These are phyloP conservation scores for Lodderomyces jiufengensis DNA, from an alignment of 1,139 yeast species.

Conservation along the genomic window DNA sequence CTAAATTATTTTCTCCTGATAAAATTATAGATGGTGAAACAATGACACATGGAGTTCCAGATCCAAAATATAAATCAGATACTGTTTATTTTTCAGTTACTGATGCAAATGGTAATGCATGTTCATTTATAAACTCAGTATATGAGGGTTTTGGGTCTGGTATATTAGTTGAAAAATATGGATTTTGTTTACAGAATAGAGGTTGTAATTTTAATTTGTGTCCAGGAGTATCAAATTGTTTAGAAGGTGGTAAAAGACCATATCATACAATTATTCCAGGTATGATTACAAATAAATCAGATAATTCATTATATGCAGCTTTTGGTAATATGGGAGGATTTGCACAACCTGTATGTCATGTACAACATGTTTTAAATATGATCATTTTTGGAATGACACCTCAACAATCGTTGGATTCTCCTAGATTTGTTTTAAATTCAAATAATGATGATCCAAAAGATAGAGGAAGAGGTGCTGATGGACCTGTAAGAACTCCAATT, in stretches of 20 bases:
- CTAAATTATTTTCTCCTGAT: conserved; percentile 40
- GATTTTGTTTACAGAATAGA: conserved; percentile 72
- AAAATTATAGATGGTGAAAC: conserved; percentile 41
- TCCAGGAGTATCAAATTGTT: conserved; percentile 53
- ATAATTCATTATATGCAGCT: conserved; percentile 54
- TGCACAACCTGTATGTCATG: conserved; percentile 85
- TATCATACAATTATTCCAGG: conserved; percentile 87
- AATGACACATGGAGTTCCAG: conserved; percentile 55
- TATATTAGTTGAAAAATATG: conserved; percentile 61
- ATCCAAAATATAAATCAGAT: conserved; percentile 63
- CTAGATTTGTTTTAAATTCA: conserved; percentile 63
- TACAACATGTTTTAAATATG: conserved; percentile 71
- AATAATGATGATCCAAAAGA: conserved; percentile 45
- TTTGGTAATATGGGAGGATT: conserved; percentile 89
- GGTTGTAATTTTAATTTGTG: conserved; percentile 72
- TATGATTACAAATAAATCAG: conserved; percentile 44
- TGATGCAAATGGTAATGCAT: conserved; percentile 74
- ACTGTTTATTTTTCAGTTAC: conserved; percentile 73
- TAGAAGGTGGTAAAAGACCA: conserved; percentile 71
- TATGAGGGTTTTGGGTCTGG: conserved; percentile 72
- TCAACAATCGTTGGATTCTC: conserved; percentile 74
- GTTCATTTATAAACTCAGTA: conserved; percentile 77
- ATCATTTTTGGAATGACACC: conserved; percentile 62
- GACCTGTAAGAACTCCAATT: conserved; percentile 58
- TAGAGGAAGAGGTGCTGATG: conserved; percentile 59